Conservation (phyloP, 169 alveolate genomes). For the Babesia ovis region DNA sequence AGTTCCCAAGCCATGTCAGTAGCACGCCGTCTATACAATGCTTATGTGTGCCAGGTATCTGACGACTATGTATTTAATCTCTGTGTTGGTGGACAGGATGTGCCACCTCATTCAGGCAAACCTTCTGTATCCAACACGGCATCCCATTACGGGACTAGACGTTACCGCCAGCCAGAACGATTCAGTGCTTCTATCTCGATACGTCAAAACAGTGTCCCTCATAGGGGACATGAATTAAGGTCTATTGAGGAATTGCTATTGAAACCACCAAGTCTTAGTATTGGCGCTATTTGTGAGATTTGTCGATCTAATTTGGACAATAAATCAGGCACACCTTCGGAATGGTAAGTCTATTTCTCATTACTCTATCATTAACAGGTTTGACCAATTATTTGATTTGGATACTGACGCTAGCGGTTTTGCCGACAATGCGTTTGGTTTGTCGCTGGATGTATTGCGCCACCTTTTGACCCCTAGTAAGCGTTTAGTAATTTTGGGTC, state of each 20-base stretch:
- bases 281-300: slow-evolving; percentile 35
- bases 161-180: slow-evolving; percentile 30
- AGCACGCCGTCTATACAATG: slow-evolving; percentile 57
- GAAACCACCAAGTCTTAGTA: slow-evolving; percentile 21
- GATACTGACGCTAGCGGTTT: neutral
- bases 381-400: slow-evolving; percentile 52
- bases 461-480: slow-evolving; percentile 57
- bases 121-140: neutral
- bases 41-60: slow-evolving; percentile 65
- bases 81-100: neutral
- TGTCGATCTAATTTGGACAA: slow-evolving; percentile 2
- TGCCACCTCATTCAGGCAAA: neutral
- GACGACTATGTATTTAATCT: slow-evolving; percentile 21
- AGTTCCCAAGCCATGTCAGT: slow-evolving; percentile 38
- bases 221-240: slow-evolving; percentile 61
- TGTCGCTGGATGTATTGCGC: slow-evolving; percentile 50
- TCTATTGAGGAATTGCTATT: slow-evolving; percentile 54
- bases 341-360: slow-evolving; percentile 27
- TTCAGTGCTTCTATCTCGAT: slow-evolving; percentile 54
- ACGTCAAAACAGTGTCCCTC: slow-evolving; percentile 52
- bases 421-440: slow-evolving; percentile 8
- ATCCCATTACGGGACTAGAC: slow-evolving; percentile 31
- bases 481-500: slow-evolving; percentile 60
- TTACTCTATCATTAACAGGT: slow-evolving; percentile 19
- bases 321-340: slow-evolving; percentile 9